Evolutionary conservation across 805 yeast species (phyloP), one percentile per base, ranked within the genome.

Genomic region (Candida dajiaensis): DNA sequence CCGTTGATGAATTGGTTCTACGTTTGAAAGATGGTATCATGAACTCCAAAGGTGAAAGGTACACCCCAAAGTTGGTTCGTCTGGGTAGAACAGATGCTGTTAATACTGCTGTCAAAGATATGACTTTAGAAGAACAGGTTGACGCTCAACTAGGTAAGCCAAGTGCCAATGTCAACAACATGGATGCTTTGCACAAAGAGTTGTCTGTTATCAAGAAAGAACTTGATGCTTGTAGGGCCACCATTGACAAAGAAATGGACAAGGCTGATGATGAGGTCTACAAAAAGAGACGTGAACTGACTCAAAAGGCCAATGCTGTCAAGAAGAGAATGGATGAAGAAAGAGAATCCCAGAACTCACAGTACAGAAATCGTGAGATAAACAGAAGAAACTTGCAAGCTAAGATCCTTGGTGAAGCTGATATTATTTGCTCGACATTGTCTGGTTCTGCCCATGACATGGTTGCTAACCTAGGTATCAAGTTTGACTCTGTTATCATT

Each of bases 391-490:
- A 81, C 50, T 68, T 81, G 7, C 97, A 90, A 59, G 82, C 82
- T 13, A 78, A 80, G 48, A 75, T 90, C 25, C 68, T 92, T 47
- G 74, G 74, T 26, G 78, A 77, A 12, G 89, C 97, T 15, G 88
- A 90, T 50, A 81, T 94, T 40, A 85, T 92, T 16, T 94, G 98
- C 59, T 76, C 97, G 0, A 92, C 99, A 0, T 70, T 92, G 29
- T 90, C 97, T 0, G 98, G 97, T 25, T 80, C 97, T 4, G 97
- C 98, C 0, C 96, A 89, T 68, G 94, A 87, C 51, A 79, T 89
- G 49, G 72, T 92, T 37, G 81, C 89, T 0, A 74, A 81, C 38
- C 68, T 92, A 60, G 81, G 89, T 10, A 75, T 89, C 58, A 77
- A 78, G 38, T 92, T 94, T 62, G 95, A 86, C 42, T 88, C 95